Evolutionary conservation across 805 yeast species (phyloP), one percentile per base, ranked within the genome.

Genomic region (Hanseniaspora lachancei): DNA sequence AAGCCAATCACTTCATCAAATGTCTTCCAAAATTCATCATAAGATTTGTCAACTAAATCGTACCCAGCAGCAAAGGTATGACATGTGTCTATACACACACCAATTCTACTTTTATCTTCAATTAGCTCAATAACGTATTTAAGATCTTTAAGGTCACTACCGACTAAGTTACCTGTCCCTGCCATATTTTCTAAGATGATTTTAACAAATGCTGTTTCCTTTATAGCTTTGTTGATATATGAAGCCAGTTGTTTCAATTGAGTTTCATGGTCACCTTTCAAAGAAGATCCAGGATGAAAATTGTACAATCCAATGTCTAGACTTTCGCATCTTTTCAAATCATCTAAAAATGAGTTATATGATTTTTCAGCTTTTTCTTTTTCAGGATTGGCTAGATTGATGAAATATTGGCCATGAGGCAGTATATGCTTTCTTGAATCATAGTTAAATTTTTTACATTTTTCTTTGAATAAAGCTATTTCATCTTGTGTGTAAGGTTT

Each of bases 131-230:
- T 87, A 16, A 93, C 89, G 23, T 76, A 77, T 32, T 76, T 72
- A 49, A 93, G 73, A 64, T 93, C 97, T 60, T 84, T 80, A 32
- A 91, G 70, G 43, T 77, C 74, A 3, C 91, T 82, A 0, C 97
- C 98, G 43, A 93, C 84, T 58, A 91, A 76, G 59, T 86, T 84
- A 2, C 96, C 96, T 62, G 88, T 95, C 10, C 98, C 98, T 1
- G 98, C 96, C 98, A 93, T 93, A 65, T 91, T 93, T 64, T 93
- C 98, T 58, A 93, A 75, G 13, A 93, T 95, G 46, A 93, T 81
- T 63, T 84, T 89, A 35, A 93, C 97, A 64, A 80, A 83, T 7
- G 70, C 62, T 0, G 98, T 93, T 57, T 79, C 80, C 27, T 69
- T 68, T 49, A 86, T 82, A 5, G 95, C 97, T 48, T 70, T 74